A percentile compares a stretch with the other conserved stretches of the same genome.
These are phyloP conservation scores for Neurospora sp. DNA, from an alignment of 495 filamentous ascomycete species.

Conservation along the genomic window DNA sequence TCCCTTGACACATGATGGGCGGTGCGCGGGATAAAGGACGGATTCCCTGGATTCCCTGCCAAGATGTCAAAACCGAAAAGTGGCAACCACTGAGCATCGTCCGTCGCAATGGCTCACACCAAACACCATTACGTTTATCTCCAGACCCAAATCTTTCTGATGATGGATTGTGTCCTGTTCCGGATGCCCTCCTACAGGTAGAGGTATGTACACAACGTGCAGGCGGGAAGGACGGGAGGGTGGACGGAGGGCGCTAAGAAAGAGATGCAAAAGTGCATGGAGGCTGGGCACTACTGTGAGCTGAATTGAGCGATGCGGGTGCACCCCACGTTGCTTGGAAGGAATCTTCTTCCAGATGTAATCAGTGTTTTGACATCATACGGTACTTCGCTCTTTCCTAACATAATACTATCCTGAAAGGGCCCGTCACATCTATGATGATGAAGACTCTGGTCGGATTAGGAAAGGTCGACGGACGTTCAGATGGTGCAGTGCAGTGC, in stretches of 20 bases:
- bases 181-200: not conserved
- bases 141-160: not conserved
- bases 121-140: not conserved
- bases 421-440: too few species aligned
- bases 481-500: not conserved
- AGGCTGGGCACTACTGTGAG: not conserved
- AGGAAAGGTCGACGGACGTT: not conserved
- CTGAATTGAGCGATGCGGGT: not conserved
- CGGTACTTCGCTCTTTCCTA: not conserved
- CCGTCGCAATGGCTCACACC: not conserved
- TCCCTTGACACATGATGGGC: not conserved
- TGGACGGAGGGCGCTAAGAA: not conserved
- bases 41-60: not conserved
- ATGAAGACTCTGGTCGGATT: not conserved
- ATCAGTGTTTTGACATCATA: not conserved
- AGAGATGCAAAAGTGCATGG: not conserved
- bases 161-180: not conserved
- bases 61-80: not conserved
- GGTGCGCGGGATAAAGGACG: not conserved
- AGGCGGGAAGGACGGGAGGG: not conserved
- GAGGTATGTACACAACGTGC: not conserved
- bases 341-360: not conserved
- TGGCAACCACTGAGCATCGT: not conserved
- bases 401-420: not conserved
- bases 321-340: not conserved